Evolutionary conservation across 805 yeast species (phyloP), one percentile per base, ranked within the genome.

Genomic region (Metschnikowia matae): DNA sequence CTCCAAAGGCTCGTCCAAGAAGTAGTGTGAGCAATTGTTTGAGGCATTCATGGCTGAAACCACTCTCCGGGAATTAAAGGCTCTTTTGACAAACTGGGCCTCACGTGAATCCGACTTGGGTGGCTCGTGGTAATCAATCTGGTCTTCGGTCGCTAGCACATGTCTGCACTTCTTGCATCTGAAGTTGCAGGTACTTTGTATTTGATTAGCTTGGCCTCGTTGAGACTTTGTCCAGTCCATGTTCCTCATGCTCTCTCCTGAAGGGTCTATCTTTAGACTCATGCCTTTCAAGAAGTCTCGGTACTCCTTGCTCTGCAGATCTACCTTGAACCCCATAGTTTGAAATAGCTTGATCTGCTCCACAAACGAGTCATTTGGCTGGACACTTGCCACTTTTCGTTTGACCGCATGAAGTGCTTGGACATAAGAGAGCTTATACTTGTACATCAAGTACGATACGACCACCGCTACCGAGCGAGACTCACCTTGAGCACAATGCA

Each of bases 81-180:
- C 87, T 41, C 79, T 81, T 58, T 81, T 84, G 37, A 82, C 73
- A 61, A 87, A 87, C 53, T 75, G 81, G 7, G 85, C 73, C 63
- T 87, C 90, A 39, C 80, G 77, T 2, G 88, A 83, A 31, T 77
- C 81, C 36, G 75, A 77, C 31, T 76, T 81, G 17, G 96, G 91
- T 17, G 84, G 83, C 2, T 71, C 74, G 67, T 91, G 96, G 20
- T 71, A 65, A 31, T 87, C 79, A 50, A 86, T 77, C 15, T 85
- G 79, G 2, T 78, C 66, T 1, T 87, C 80, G 17, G 75, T 66
- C 0, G 96, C 96, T 23, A 92, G 70, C 15, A 73, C 70, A 32
- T 80, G 78, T 56, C 97, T 79, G 70, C 99, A 92, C 63, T 82
- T 81, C 57, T 85, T 88, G 70, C 99, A 92, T 51, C 96, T 74